Conservation (phyloP, 305 asterid genomes). For the Fraxinus paxiana region DNA sequence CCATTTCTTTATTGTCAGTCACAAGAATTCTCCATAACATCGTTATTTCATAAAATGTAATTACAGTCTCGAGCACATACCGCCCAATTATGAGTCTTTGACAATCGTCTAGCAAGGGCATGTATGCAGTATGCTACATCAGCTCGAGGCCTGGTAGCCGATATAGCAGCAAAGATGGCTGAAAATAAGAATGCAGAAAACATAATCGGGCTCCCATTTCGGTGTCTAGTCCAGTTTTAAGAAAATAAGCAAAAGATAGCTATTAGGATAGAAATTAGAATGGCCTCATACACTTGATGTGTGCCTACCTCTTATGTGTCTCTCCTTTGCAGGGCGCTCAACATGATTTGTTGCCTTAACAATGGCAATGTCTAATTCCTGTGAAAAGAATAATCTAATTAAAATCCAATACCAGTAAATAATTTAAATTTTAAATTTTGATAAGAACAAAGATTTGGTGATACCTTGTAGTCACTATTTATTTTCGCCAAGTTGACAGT, state of each 20-base stretch:
- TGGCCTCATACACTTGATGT: background rate
- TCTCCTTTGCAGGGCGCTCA: slow-evolving; percentile 90
- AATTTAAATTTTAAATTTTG: background rate
- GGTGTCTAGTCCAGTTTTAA: slow-evolving; percentile 2
- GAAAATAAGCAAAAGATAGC: background rate
- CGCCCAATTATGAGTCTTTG: slow-evolving; percentile 98
- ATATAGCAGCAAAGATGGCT: slow-evolving; percentile 85
- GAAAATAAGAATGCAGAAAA: slow-evolving; percentile 29
- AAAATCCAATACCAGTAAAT: slow-evolving; percentile 6
- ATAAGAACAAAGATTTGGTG: background rate
- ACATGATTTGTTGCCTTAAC: slow-evolving; percentile 99
- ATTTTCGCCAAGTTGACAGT: slow-evolving; percentile 95
- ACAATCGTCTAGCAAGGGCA: slow-evolving; percentile 84
- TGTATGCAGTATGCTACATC: slow-evolving; percentile 98
- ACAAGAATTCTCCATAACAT: background rate
- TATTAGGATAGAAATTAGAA: background rate
- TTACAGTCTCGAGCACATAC: slow-evolving; percentile 38
- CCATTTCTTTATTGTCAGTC: background rate
- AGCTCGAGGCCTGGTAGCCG: slow-evolving; percentile 95
- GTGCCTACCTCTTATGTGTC: slow-evolving; percentile 68
- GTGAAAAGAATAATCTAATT: slow-evolving; percentile 8
- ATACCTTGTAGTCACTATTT: slow-evolving; percentile 88
- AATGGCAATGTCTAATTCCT: slow-evolving; percentile 96
- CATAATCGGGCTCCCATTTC: slow-evolving; percentile 26
- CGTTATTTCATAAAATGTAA: background rate